These are phyloP conservation scores for Trichoderma koningii DNA, from an alignment of 2,329 filamentous ascomycete genomes.

Conservation along the genomic window DNA sequence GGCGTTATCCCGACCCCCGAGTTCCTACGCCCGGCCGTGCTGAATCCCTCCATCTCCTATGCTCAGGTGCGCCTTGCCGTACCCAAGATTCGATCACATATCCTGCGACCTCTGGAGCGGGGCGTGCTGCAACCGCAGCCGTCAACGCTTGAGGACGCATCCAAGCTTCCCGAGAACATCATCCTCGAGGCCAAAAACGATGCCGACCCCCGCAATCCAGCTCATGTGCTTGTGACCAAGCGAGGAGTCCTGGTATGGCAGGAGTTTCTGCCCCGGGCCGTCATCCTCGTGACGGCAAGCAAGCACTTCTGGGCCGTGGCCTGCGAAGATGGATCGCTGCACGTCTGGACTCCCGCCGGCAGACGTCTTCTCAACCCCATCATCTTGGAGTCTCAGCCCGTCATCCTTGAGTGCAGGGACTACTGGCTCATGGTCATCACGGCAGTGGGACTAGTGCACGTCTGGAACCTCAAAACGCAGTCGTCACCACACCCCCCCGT, in stretches of 20 bases:
- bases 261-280: constrained; percentile 83
- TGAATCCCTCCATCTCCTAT: constrained; percentile 78
- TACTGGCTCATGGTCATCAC: constrained; percentile 90
- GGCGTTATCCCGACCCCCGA: constrained; percentile 73
- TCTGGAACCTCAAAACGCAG: constrained; percentile 88
- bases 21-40: constrained; percentile 82
- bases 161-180: constrained; percentile 66
- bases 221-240: constrained; percentile 78
- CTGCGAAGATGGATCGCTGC: constrained; percentile 88
- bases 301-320: constrained; percentile 88
- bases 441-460: constrained; percentile 82
- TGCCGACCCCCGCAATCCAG: constrained; percentile 73
- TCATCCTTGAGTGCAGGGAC: constrained; percentile 87
- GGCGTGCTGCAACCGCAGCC: constrained; percentile 56
- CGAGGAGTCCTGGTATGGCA: constrained; percentile 85
- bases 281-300: constrained; percentile 89
- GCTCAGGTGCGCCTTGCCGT: constrained; percentile 86
- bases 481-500: constrained; percentile 86
- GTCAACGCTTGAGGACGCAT: constrained; percentile 60
- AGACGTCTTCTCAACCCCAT: constrained; percentile 82
- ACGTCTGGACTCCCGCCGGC: constrained; percentile 90
- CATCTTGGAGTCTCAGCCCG: constrained; percentile 86
- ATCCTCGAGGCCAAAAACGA: constrained; percentile 91
- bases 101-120: constrained; percentile 77
- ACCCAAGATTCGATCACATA: constrained; percentile 80